Conservation (phyloP, 2,329 filamentous ascomycete species). For the Aureobasidium namibiae region DNA sequence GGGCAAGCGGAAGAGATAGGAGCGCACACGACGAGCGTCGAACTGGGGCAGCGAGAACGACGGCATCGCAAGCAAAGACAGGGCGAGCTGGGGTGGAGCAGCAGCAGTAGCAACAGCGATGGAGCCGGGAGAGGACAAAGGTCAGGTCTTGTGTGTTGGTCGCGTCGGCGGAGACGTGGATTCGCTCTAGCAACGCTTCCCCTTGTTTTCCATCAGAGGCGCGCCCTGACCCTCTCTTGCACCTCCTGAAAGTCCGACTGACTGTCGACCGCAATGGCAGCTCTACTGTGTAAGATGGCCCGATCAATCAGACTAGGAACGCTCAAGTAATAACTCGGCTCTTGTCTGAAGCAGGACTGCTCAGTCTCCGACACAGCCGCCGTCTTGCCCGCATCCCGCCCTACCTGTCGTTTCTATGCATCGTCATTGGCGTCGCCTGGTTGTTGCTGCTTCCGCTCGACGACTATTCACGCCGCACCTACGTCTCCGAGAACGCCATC, state of each 20-base stretch:
- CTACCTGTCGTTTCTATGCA: conserved; percentile 76
- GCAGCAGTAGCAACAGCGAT: background rate
- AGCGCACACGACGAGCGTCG: conserved; percentile 65
- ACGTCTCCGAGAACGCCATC: conserved; percentile 95
- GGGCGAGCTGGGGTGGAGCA: background rate
- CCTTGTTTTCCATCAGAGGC: background rate
- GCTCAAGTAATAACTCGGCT: conserved; percentile 10
- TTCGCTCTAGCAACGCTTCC: background rate
- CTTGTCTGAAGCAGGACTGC: conserved; percentile 42
- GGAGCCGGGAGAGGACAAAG: background rate
- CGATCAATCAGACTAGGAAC: background rate
- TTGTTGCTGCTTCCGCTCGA: conserved; percentile 82
- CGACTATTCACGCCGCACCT: conserved; percentile 83
- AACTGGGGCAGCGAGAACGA: conserved; percentile 47
- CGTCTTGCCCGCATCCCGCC: conserved; percentile 76
- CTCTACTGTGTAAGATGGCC: conserved; percentile 16
- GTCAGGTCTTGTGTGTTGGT: background rate
- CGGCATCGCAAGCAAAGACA: conserved; percentile 22
- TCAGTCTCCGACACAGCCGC: conserved; percentile 70
- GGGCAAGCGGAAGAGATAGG: conserved; percentile 77
- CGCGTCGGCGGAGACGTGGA: background rate
- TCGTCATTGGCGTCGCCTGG: conserved; percentile 80
- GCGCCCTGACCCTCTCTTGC: background rate
- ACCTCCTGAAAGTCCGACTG: background rate
- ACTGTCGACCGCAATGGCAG: conserved; percentile 19